phyloP scores from a whole-genome alignment of 2,329 filamentous ascomycete species.

The Aspergillus glaucus region DNA sequence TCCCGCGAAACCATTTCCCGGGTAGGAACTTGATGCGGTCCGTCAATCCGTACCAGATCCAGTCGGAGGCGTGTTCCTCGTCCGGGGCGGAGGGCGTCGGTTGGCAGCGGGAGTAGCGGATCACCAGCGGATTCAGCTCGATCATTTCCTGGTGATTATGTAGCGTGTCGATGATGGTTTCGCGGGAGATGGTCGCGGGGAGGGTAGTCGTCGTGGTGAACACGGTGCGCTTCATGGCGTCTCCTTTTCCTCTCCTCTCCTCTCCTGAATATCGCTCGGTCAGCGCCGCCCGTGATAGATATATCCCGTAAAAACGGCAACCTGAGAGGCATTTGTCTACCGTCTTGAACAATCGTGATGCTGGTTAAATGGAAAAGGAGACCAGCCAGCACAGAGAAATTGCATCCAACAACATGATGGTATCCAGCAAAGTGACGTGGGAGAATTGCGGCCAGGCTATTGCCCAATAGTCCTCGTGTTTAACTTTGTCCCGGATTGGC shows the following conservation, averaged over 20 bases:
- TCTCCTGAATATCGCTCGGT: no score
- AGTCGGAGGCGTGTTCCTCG: slow-evolving; percentile 59
- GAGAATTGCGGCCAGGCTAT: not conserved
- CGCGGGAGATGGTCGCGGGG: slow-evolving; percentile 60
- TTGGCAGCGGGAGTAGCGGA: slow-evolving; percentile 61
- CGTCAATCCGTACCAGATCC: slow-evolving; percentile 71
- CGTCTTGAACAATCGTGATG: not conserved
- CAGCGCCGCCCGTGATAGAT: no score
- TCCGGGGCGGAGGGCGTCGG: slow-evolving; percentile 59
- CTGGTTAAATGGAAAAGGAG: not conserved
- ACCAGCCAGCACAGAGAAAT: not conserved
- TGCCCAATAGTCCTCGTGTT: slow-evolving; percentile 9
- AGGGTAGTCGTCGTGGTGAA: slow-evolving; percentile 78
- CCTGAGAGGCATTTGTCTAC: no score
- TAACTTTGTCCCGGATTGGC: not conserved
- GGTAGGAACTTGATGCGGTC: slow-evolving; percentile 73
- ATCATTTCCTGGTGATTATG: slow-evolving; percentile 80
- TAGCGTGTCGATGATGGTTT: slow-evolving; percentile 67
- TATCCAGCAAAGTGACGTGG: slow-evolving; percentile 1
- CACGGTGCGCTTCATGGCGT: slow-evolving; percentile 50
- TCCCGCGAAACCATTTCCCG: slow-evolving; percentile 56
- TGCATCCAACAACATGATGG: not conserved
- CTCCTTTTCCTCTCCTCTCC: not conserved
- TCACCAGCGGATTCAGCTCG: slow-evolving; percentile 76
- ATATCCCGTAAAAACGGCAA: no score